phyloP scores from a whole-genome alignment of 495 filamentous ascomycete species.

The Neurospora tetrasperma region DNA sequence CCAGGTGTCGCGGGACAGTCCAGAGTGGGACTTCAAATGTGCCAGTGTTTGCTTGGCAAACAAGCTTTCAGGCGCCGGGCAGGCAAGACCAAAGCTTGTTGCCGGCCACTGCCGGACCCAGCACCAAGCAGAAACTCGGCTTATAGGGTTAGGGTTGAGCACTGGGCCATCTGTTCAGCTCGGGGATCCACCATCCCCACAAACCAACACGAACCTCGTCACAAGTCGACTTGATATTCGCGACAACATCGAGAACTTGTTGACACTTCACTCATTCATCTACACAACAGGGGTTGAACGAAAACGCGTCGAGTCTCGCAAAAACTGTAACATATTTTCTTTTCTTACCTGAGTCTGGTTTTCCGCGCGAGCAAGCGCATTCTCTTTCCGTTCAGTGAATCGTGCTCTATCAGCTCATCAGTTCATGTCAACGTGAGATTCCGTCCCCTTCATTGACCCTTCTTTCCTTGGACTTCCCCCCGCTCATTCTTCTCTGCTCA shows the following conservation, averaged over 20 bases:
- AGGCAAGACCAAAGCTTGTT: background rate
- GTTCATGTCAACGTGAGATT: background rate
- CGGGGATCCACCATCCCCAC: background rate
- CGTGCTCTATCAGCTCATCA: background rate
- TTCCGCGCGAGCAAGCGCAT: background rate
- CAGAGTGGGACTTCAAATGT: background rate
- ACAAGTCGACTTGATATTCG: background rate
- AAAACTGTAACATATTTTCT: no score
- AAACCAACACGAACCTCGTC: background rate
- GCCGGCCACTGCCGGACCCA: background rate
- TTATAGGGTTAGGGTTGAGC: background rate
- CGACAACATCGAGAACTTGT: background rate
- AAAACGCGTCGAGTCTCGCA: no score
- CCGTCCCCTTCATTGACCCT: no score
- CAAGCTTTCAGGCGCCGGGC: background rate
- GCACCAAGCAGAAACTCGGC: background rate
- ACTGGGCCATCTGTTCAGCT: background rate
- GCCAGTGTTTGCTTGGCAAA: background rate
- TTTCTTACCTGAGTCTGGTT: background rate
- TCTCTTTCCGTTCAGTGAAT: background rate
- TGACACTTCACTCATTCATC: background rate
- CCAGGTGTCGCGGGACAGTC: constrained; percentile 3
- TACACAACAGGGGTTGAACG: background rate
- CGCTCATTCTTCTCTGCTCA: background rate
- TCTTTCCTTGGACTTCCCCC: background rate